phyloP scores from a whole-genome alignment of 2,329 filamentous ascomycete species.

The Plenodomus lindquistii region DNA sequence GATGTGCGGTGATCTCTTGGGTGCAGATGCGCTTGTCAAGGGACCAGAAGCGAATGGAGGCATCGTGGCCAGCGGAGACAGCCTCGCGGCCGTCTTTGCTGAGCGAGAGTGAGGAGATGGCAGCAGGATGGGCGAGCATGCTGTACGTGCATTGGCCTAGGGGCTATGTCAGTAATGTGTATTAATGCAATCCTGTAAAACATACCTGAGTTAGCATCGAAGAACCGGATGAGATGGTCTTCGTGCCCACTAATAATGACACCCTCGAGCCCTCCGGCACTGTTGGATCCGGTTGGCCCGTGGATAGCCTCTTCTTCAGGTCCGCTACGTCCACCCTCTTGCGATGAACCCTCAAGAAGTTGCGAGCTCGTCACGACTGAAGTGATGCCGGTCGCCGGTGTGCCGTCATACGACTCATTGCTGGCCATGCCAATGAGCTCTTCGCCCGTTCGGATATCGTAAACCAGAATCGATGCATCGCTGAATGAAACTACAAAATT shows the following conservation, averaged over 20 bases:
- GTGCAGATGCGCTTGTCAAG: constrained; percentile 94
- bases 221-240: constrained; percentile 94
- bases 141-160: constrained; percentile 98
- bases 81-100: constrained; percentile 93
- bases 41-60: constrained; percentile 94
- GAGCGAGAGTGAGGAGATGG: constrained; percentile 88
- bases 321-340: constrained; percentile 65
- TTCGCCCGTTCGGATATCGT: constrained; percentile 89
- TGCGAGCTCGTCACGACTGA: constrained; percentile 85
- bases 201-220: constrained; percentile 98
- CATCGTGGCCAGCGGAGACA: constrained; percentile 94
- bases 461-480: constrained; percentile 87
- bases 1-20: constrained; percentile 91
- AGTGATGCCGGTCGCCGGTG: constrained; percentile 81
- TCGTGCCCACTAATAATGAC: constrained; percentile 96
- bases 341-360: constrained; percentile 68
- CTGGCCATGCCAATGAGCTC: constrained; percentile 93
- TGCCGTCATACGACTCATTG: constrained; percentile 89
- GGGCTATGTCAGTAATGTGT: constrained; percentile 1
- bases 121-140: constrained; percentile 94
- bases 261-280: constrained; percentile 75
- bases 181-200: constrained; percentile 26
- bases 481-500: constrained; percentile 92
- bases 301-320: constrained; percentile 75
- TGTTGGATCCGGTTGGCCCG: constrained; percentile 81